Base-by-base conservation (phyloP, 352 stramenopile genomes). In the Phytophthora pinifolia region DNA sequence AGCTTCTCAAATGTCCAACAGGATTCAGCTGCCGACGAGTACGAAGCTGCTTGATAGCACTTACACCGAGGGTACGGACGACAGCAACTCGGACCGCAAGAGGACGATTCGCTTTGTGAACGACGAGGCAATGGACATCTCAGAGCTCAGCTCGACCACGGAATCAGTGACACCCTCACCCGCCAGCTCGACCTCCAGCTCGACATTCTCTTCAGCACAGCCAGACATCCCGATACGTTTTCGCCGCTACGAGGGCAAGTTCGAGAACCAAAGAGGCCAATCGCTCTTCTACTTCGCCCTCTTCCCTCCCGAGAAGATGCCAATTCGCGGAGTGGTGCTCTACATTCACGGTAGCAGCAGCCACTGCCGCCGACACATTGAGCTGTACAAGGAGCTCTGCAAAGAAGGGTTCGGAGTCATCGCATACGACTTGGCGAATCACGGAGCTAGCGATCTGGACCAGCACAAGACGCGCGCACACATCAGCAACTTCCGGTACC, bases 371-470 rank as follows among this genome's bases (percentile, higher is more conserved):
- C 55, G 74, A 12, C 73, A 79, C 38, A 61, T 70, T n/a, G 51
- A 70, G 34, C 43, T 76, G 29, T 81, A 80, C 46, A 70, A 79
- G 41, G 59, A 63, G 48, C 51, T 82, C 6, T 74, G 72, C 33
- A 62, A 68, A 35, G 42, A 65, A 49, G 69, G 70, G 22, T 81
- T 78, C 7, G 74, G 65, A 17, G 66, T 80, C 14, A 55, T 80
- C 41, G 60, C 74, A 15, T 81, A 81, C 54, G 74, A 84, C 46
- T 35, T 76, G 55, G 43, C 68, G 6, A 75, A 72, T 29, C 74
- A 82, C 52, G 74, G 74, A n/a, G 52, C 67, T 18, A 84, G 74
- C 37, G 74, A 79, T 34, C 46, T 61, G n/a, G 62, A 73, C 42
- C 22, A 49, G 17, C 48, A 74, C 52, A 54, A 59, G 39, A 69